phyloP scores from a whole-genome alignment of 2,329 filamentous ascomycete species.

The Amphichorda felina region DNA sequence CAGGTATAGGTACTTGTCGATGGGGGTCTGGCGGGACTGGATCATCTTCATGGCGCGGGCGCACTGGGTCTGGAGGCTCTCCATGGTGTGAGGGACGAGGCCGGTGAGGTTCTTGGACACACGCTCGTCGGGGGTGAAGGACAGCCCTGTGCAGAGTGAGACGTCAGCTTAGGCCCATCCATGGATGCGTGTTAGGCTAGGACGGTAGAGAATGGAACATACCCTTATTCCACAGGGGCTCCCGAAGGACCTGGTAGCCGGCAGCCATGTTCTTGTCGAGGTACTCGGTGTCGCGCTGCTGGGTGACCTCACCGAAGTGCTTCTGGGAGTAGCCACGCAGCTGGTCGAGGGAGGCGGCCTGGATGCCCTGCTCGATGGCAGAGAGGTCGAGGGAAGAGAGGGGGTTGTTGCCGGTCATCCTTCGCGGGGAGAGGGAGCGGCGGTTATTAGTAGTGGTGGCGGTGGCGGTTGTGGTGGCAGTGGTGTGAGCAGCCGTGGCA shows the following conservation, averaged over 20 bases:
- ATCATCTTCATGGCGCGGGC: constrained; percentile 64
- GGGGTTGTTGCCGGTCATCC: constrained; percentile 39
- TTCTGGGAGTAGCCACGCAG: constrained; percentile 48
- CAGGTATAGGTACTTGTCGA: constrained; percentile 80
- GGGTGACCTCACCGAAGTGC: constrained; percentile 42
- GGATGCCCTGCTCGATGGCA: constrained; percentile 48
- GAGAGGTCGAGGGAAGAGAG: constrained; percentile 44
- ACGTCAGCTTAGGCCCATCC: too few species aligned
- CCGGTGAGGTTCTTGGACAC: constrained; percentile 53
- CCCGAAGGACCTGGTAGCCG: constrained; percentile 49
- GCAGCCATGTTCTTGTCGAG: constrained; percentile 35
- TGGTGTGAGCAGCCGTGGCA: background rate
- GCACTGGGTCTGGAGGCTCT: constrained; percentile 47
- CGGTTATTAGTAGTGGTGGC: constrained; percentile 15
- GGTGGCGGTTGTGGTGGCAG: constrained; percentile 32
- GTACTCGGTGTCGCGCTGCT: constrained; percentile 41
- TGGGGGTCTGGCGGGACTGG: constrained; percentile 51
- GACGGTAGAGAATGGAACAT: constrained; percentile 12
- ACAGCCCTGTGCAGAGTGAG: constrained; percentile 40
- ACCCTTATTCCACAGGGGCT: constrained; percentile 58
- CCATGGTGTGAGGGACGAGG: constrained; percentile 52
- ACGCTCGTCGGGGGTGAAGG: constrained; percentile 53
- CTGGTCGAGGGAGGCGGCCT: constrained; percentile 46
- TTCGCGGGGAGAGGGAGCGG: constrained; percentile 36
- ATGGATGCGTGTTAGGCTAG: constrained; percentile 7